Conservation (phyloP, 257 asterid genomes). For the Solanum etuberosum region DNA sequence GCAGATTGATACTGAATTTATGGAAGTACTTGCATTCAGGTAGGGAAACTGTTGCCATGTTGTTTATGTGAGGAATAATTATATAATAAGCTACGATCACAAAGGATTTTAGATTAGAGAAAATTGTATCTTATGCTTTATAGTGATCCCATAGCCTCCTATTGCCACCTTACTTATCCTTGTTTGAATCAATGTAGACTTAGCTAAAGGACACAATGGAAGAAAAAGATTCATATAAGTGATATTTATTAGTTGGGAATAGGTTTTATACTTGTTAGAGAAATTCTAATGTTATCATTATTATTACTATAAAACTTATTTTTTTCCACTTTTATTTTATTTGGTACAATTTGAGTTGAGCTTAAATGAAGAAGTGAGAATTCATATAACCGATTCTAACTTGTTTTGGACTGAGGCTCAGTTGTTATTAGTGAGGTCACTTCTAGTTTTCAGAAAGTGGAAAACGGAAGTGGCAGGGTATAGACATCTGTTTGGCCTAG, state of each 20-base stretch:
- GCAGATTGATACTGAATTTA: slow-evolving; percentile 40
- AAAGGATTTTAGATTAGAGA: not conserved
- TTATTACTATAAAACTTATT: not conserved
- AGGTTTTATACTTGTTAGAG: not conserved
- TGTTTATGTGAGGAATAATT: not conserved
- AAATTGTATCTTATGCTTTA: not conserved
- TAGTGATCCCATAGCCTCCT: not conserved
- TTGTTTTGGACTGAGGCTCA: not conserved
- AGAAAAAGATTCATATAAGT: not conserved
- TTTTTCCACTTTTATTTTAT: not conserved
- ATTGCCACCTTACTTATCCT: not conserved
- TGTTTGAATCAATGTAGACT: not conserved
- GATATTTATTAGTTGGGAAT: not conserved
- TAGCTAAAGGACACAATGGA: not conserved
- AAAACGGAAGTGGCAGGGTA: not conserved
- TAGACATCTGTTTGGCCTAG: not conserved
- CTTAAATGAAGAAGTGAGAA: not conserved
- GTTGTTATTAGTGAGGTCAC: not conserved
- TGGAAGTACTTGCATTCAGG: slow-evolving; percentile 40
- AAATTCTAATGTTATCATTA: not conserved
- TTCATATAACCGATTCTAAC: not conserved
- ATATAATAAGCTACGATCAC: not conserved
- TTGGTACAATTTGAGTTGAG: not conserved
- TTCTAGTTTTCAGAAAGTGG: not conserved
- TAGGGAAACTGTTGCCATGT: not conserved